Evolutionary conservation across 805 yeast species (phyloP).

Genomic region (Ogataea henricii): DNA sequence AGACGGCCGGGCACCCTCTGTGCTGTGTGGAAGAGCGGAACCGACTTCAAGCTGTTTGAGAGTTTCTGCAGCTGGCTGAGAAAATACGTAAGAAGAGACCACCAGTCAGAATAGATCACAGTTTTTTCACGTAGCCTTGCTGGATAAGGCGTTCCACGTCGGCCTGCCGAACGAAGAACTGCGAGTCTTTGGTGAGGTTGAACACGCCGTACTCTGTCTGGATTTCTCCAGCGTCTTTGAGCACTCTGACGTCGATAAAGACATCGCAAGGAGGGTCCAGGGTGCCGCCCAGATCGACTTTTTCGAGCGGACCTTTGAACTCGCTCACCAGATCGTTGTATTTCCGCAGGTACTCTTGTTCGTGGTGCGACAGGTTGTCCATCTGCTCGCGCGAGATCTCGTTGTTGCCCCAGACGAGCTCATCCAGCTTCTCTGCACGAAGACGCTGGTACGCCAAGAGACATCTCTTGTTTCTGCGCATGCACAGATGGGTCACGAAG

Average conservation of each 20-base stretch:
- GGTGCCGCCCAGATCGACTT: conserved; percentile 86
- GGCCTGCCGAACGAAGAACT: conserved; percentile 88
- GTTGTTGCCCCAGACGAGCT: conserved; percentile 68
- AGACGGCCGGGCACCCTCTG: neutral
- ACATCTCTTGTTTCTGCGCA: conserved; percentile 89
- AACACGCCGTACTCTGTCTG: conserved; percentile 97
- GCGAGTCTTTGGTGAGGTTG: conserved; percentile 89
- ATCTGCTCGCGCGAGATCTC: conserved; percentile 45
- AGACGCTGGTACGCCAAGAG: conserved; percentile 78
- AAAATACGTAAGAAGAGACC: neutral
- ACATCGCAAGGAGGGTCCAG: conserved; percentile 88
- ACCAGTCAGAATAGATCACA: too few species aligned
- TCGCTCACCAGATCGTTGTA: conserved; percentile 73
- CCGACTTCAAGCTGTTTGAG: conserved; percentile 28
- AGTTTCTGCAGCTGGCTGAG: conserved; percentile 33
- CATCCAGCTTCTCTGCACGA: conserved; percentile 67
- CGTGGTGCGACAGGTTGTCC: conserved; percentile 69
- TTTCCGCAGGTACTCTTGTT: conserved; percentile 72
- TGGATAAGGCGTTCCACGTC: conserved; percentile 94
- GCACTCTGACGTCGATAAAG: conserved; percentile 89
- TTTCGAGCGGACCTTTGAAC: conserved; percentile 77
- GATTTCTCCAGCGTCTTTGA: conserved; percentile 94
- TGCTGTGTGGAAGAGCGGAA: conserved; percentile 30
- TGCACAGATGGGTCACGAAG: conserved; percentile 70
- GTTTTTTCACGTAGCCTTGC: conserved; percentile 85